Base-by-base conservation (phyloP, 2,329 filamentous ascomycete genomes). In the Fusarium heterosporum region DNA sequence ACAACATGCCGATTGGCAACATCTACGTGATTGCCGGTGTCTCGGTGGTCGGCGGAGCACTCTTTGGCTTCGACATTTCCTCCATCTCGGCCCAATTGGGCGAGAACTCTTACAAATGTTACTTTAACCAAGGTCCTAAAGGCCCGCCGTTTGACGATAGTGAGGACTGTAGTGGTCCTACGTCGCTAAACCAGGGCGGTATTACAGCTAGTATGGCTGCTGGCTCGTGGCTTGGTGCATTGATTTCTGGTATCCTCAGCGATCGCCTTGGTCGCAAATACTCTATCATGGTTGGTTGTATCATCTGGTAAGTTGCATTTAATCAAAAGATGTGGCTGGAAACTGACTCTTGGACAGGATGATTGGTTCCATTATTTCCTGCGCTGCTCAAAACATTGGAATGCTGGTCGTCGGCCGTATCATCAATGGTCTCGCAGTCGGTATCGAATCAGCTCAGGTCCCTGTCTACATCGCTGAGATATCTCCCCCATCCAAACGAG, bases 391-490 rank as follows among this genome's bases (percentile, higher is more conserved):
- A 46, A 81, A 83, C 70, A 81, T 68, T 12, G 65, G 65, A 7
- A 68, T 68, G 65, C 41, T 68, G 5, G 55, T 85, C 48, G 80
- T 81, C 28, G 85, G 84, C 14, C 84, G 85, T 55, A 80, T 90
- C 69, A 83, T 92, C 77, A 91, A 90, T 75, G 89, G 89, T 17
- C 38, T 84, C 17, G 50, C 84, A 46, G 88, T 91, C 62, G 89
- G 89, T 71, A 89, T 90, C 82, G 73, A 74, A 1, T 90, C 88
- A 17, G 87, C 89, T 7, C 88, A 90, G 72, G 89, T 91, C 8
- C 89, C 89, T 6, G 89, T 91, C 55, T 92, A 91, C 77, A 86
- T 91, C 48, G 85, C 88, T 40, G 90, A 92, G 73, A 90, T 80
- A 89, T 88, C 74, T 85, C 91, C 75, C 84, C 85, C 22, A 85